Base-by-base conservation (phyloP, 2,329 filamentous ascomycete genomes). In the Fusarium mexicanum region DNA sequence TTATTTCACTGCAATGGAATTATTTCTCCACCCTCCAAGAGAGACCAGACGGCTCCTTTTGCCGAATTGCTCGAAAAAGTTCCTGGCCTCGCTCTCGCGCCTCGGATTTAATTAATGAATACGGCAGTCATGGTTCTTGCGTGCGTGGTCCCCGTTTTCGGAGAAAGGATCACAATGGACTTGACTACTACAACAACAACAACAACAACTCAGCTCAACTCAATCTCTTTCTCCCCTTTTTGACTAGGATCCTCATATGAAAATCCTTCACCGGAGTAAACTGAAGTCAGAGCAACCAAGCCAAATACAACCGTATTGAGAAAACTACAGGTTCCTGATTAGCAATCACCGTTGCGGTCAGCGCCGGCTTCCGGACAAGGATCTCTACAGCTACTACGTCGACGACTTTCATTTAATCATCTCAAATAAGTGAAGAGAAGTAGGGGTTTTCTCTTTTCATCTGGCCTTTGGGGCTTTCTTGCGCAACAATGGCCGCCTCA, bases 1-100 rank as follows among this genome's bases (percentile, higher is more conserved):
- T 51, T 64, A 69, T 59, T 57, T 41, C 31, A 24, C 33, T 54
- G 43, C n/a, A 61, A 61, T 33, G 43, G 68, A 62, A 69, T 50
- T 61, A 60, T 69, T 74, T 60, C 72, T 74, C 72, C 72, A 74
- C 72, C 72, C 68, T 61, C 68, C 55, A 61, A 40, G 46, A 37
- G 50, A 62, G 41, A 43, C 46, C 46, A 69, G 53, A 38, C 70
- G 58, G 70, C 53, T 71, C 57, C 57, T 57, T 73, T 69, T 68
- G 58, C 71, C 61, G 43, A 73, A 59, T 67, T 71, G 61, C 57
- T 65, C 31, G 40, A 37, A 62, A 55, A 48, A 44, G 33, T 31
- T 31, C 24, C 62, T 50, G 63, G 38, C 61, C 47, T 76, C 66
- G 61, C 57, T 61, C 51, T 66, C 61, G 61, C 50, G 59, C 58